Evolutionary conservation across 2,329 filamentous ascomycete species (phyloP).

Genomic region (Cercospora zeina): DNA sequence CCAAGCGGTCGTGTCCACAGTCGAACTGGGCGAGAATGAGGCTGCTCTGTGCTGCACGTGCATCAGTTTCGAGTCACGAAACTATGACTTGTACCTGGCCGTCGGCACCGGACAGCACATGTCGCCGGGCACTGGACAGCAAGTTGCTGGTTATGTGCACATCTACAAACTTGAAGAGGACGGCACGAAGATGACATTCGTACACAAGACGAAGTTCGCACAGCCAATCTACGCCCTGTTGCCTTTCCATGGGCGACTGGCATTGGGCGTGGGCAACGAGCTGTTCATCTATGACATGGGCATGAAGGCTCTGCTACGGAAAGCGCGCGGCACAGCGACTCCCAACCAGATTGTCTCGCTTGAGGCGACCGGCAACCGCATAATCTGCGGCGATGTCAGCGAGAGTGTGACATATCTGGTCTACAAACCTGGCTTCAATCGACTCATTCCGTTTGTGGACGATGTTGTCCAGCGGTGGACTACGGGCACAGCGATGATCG

Average conservation of each 20-base stretch:
- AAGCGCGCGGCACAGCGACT: slow-evolving; percentile 54
- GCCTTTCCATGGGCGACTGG: slow-evolving; percentile 85
- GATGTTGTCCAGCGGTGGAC: slow-evolving; percentile 90
- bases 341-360: slow-evolving; percentile 75
- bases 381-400: slow-evolving; percentile 88
- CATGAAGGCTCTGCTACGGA: slow-evolving; percentile 87
- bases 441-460: slow-evolving; percentile 88
- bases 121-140: slow-evolving; percentile 34
- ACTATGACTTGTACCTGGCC: slow-evolving; percentile 85
- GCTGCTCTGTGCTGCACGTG: slow-evolving; percentile 82
- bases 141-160: slow-evolving; percentile 71
- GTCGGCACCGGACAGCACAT: slow-evolving; percentile 94
- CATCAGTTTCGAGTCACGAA: slow-evolving; percentile 83
- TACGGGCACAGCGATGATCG: slow-evolving; percentile 86
- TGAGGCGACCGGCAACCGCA: slow-evolving; percentile 85
- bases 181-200: slow-evolving; percentile 86
- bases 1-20: slow-evolving; percentile 62
- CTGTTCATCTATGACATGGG: slow-evolving; percentile 90
- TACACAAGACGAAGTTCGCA: slow-evolving; percentile 93
- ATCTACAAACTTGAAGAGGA: slow-evolving; percentile 87
- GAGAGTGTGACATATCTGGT: slow-evolving; percentile 90
- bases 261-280: slow-evolving; percentile 80
- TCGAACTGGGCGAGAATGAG: slow-evolving; percentile 87
- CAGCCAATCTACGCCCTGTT: slow-evolving; percentile 86
- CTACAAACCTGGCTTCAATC: slow-evolving; percentile 89